Conservation (phyloP, 176 grass and related monocot species). For the Puya raimondii region DNA sequence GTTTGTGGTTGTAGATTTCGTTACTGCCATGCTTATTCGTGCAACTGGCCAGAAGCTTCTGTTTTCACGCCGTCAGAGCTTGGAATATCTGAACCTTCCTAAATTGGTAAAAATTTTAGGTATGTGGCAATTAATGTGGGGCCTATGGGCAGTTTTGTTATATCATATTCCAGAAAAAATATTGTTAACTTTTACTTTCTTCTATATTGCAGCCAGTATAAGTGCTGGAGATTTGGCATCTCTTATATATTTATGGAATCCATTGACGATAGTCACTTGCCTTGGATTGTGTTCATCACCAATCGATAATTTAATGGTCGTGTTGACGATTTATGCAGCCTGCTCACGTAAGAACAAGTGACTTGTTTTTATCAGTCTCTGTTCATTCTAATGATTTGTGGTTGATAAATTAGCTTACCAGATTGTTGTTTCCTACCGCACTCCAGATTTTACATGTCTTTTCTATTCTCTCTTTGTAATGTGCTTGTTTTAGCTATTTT, state of each 20-base stretch:
- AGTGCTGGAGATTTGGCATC: slow-evolving; percentile 69
- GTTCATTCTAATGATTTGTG: background rate
- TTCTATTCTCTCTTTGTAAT: background rate
- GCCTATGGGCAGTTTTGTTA: too few relatives aligned
- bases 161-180: too few relatives aligned
- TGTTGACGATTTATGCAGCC: slow-evolving; percentile 78
- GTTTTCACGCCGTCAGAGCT: slow-evolving; percentile 35
- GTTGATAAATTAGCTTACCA: too few relatives aligned
- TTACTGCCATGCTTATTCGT: slow-evolving; percentile 80
- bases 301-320: slow-evolving; percentile 87
- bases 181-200: slow-evolving; percentile 10
- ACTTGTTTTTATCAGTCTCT: background rate
- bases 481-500: too few relatives aligned
- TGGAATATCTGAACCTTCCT: slow-evolving; percentile 54
- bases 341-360: slow-evolving; percentile 56
- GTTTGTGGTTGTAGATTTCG: slow-evolving; percentile 96
- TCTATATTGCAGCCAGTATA: slow-evolving; percentile 37
- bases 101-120: slow-evolving; percentile 50
- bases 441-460: background rate
- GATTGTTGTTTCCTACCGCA: too few relatives aligned
- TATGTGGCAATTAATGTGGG: slow-evolving; percentile 14
- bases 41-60: slow-evolving; percentile 64
- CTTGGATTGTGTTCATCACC: slow-evolving; percentile 83
- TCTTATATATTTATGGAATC: slow-evolving; percentile 95
- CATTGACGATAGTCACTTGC: slow-evolving; percentile 81